These are phyloP conservation scores for Arthrinium phaeospermum DNA, from an alignment of 2,329 filamentous ascomycete genomes.

Conservation along the genomic window DNA sequence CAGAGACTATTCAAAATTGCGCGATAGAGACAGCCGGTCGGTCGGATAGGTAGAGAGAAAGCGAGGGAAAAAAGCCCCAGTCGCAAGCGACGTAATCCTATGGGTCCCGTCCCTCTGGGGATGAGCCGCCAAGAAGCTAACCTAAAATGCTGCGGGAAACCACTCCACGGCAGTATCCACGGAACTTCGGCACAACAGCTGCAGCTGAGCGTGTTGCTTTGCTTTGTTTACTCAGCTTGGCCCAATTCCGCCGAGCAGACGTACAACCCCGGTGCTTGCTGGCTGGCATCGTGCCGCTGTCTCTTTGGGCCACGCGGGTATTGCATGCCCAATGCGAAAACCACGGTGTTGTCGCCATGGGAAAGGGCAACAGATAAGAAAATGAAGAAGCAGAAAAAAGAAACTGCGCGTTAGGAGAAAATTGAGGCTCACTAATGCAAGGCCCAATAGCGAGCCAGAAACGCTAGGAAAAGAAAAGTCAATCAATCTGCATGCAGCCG, in stretches of 20 bases:
- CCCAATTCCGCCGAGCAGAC: not conserved
- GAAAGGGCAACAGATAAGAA: not conserved
- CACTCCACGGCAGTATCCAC: slow-evolving; percentile 14
- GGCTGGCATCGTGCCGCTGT: not conserved
- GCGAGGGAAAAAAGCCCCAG: not conserved
- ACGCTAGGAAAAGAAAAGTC: not conserved
- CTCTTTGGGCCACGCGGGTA: not conserved
- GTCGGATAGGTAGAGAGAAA: not conserved
- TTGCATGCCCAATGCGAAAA: not conserved
- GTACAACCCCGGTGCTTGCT: not conserved
- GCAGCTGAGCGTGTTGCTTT: not conserved
- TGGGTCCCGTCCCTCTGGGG: slow-evolving; percentile 18
- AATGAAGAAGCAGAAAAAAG: not conserved
- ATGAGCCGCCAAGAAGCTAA: slow-evolving; percentile 17
- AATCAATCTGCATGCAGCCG: slow-evolving; percentile 8
- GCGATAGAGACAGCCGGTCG: not conserved
- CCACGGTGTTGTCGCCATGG: not conserved
- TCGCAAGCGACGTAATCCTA: slow-evolving; percentile 17
- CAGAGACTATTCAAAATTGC: not conserved
- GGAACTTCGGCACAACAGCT: slow-evolving; percentile 7
- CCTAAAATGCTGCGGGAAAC: not conserved
- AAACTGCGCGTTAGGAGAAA: not conserved
- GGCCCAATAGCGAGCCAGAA: slow-evolving; percentile 3
- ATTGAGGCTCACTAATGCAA: slow-evolving; percentile 12
- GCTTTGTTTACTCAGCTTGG: slow-evolving; percentile 17